Evolutionary conservation across 306 rosid species (phyloP).

Genomic region (Cicer bijugum): DNA sequence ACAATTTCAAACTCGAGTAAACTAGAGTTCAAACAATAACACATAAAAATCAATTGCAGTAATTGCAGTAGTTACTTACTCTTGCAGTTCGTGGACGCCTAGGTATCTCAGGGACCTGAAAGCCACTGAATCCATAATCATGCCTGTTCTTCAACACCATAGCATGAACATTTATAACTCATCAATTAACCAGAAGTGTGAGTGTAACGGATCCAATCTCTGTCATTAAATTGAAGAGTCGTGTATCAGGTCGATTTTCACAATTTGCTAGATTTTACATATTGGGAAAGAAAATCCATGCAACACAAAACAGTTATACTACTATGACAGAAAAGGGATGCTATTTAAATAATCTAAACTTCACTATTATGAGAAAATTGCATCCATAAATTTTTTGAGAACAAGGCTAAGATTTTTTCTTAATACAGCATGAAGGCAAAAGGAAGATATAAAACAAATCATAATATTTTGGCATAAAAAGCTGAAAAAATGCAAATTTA

Average conservation of each 20-base stretch:
- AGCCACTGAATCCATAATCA: slow-evolving; percentile 66
- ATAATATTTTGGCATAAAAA: background rate
- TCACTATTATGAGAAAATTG: background rate
- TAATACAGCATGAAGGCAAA: slow-evolving; percentile 7
- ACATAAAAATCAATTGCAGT: slow-evolving; percentile 2
- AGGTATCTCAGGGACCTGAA: slow-evolving; percentile 73
- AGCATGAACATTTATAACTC: slow-evolving; percentile 62
- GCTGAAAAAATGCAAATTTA: background rate
- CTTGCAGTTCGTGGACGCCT: slow-evolving; percentile 84
- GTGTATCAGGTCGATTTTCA: slow-evolving; percentile 39
- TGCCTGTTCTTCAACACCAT: slow-evolving; percentile 86
- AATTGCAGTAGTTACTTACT: slow-evolving; percentile 56
- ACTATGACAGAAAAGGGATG: background rate
- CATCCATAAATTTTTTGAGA: background rate
- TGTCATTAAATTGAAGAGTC: slow-evolving; percentile 49
- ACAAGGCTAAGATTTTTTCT: slow-evolving; percentile 29
- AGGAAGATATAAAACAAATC: slow-evolving; percentile 31
- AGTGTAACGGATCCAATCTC: slow-evolving; percentile 47
- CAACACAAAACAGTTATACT: slow-evolving; percentile 12
- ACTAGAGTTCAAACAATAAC: slow-evolving; percentile 36
- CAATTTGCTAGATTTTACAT: background rate
- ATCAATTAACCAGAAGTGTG: slow-evolving; percentile 56
- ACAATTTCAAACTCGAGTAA: slow-evolving; percentile 46
- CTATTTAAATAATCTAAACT: slow-evolving; percentile 3
- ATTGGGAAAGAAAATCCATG: background rate